A percentile compares a stretch with the other conserved stretches of the same genome.
Conservation (phyloP, 768 basidiomycete genomes). For the Psilocybe azurescens region DNA sequence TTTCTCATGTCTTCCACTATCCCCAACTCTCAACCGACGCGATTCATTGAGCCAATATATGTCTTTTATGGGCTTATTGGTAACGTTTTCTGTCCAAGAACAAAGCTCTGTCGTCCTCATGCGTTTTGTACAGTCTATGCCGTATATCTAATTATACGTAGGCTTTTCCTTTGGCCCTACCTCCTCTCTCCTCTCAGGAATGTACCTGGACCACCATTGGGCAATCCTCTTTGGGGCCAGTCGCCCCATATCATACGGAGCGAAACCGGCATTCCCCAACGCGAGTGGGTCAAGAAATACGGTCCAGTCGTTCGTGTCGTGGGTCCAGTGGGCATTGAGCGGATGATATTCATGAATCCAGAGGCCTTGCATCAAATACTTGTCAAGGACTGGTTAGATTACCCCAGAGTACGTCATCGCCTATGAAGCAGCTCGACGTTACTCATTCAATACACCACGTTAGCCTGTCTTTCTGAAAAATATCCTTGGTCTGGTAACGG, state of each 20-base stretch:
- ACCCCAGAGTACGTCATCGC: constrained; percentile 38
- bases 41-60: constrained; percentile 14
- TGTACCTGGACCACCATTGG: constrained; percentile 32
- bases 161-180: constrained; percentile 35
- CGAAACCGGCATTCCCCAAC: constrained; percentile 49
- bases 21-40: background rate
- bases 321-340: constrained; percentile 49
- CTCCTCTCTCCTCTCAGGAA: constrained; percentile 34
- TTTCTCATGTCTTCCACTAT: constrained; percentile 12
- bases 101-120: background rate
- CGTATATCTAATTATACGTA: constrained; percentile 21
- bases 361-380: constrained; percentile 49
- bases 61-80: constrained; percentile 19
- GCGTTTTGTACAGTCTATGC: constrained; percentile 14
- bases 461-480: constrained; percentile 49
- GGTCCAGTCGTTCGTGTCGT: constrained; percentile 48
- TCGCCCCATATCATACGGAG: constrained; percentile 40
- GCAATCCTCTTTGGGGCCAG: constrained; percentile 40
- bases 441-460: background rate
- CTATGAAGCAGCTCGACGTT: background rate
- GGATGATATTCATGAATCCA: constrained; percentile 47
- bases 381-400: constrained; percentile 47
- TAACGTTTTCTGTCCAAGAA: background rate
- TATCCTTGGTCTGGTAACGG: constrained; percentile 45
- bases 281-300: constrained; percentile 50